Percentiles rank a stretch among this genome's conserved stretches.
phyloP scores from a whole-genome alignment of 1,284 basidiomycete genomes.

The Papiliotrema flavescens region DNA sequence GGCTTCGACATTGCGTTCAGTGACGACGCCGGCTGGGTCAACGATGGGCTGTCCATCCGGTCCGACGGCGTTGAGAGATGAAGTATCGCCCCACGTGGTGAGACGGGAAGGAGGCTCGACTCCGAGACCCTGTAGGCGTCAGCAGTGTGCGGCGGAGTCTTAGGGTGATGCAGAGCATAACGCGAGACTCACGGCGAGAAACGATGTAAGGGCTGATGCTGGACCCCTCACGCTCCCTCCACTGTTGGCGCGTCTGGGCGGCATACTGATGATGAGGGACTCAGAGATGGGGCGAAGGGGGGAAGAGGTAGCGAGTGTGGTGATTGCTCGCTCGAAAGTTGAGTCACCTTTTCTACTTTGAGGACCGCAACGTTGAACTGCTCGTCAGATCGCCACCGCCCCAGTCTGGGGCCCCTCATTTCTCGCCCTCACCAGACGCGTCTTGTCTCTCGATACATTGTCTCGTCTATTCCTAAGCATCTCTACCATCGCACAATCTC shows the following conservation, averaged over 20 bases:
- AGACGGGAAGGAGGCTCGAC: constrained; percentile 38
- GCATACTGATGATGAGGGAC: not conserved
- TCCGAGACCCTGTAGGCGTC: constrained; percentile 33
- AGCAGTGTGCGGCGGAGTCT: not conserved
- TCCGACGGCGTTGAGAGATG: constrained; percentile 8
- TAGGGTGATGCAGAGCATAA: too few species aligned
- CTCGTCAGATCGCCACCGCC: too few species aligned
- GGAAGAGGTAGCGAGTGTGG: too few species aligned
- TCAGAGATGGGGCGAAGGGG: not conserved
- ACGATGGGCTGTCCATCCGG: constrained; percentile 11
- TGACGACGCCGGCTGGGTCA: constrained; percentile 37
- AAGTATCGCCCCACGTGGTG: constrained; percentile 34
- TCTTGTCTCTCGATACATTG: too few species aligned
- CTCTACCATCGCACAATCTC: too few species aligned
- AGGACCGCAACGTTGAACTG: too few species aligned
- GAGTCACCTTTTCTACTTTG: too few species aligned
- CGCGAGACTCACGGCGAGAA: constrained; percentile 65
- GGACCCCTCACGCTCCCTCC: constrained; percentile 67
- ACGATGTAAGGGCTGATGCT: constrained; percentile 86
- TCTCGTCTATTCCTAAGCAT: too few species aligned
- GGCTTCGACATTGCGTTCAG: constrained; percentile 28
- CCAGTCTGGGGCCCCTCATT: too few species aligned
- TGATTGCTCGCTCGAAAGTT: too few species aligned
- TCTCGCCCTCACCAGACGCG: too few species aligned
- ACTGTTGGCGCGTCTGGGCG: constrained; percentile 6